These are phyloP conservation scores for Nicotiana tabacum DNA, from an alignment of 257 asterid genomes.

Conservation along the genomic window DNA sequence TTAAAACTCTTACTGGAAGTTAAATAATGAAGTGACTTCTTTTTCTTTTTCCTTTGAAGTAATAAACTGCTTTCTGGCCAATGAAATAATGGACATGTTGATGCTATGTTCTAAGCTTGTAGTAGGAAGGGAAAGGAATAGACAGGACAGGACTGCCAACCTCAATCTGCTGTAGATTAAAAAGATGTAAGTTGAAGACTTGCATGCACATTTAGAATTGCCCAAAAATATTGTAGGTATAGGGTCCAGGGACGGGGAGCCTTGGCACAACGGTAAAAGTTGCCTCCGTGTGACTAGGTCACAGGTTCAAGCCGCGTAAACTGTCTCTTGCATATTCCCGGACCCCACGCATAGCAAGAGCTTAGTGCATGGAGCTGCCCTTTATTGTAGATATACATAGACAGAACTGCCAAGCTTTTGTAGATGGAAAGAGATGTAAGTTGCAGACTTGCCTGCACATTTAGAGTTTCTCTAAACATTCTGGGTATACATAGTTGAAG, in stretches of 20 bases:
- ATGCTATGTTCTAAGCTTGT: constrained; percentile 1
- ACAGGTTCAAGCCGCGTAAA: no score
- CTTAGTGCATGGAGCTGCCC: no score
- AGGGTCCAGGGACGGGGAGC: background rate
- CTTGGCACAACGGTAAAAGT: no score
- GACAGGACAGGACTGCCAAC: background rate
- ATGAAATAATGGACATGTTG: background rate
- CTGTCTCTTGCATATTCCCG: no score
- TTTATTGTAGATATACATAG: background rate
- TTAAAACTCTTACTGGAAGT: background rate
- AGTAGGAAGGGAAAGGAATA: background rate
- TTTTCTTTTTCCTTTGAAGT: background rate
- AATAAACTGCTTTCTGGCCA: background rate
- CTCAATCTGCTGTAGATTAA: background rate
- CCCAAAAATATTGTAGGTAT: background rate
- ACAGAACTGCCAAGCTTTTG: background rate
- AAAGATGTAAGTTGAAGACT: background rate
- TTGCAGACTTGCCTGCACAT: background rate
- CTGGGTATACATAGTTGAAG: background rate
- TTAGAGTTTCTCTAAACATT: background rate
- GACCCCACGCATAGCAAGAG: no score
- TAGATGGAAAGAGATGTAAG: background rate
- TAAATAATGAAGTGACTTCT: background rate
- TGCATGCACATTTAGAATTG: background rate
- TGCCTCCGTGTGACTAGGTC: no score